These are phyloP conservation scores for Somion occarium DNA, from an alignment of 1,284 basidiomycete species.

Conservation along the genomic window DNA sequence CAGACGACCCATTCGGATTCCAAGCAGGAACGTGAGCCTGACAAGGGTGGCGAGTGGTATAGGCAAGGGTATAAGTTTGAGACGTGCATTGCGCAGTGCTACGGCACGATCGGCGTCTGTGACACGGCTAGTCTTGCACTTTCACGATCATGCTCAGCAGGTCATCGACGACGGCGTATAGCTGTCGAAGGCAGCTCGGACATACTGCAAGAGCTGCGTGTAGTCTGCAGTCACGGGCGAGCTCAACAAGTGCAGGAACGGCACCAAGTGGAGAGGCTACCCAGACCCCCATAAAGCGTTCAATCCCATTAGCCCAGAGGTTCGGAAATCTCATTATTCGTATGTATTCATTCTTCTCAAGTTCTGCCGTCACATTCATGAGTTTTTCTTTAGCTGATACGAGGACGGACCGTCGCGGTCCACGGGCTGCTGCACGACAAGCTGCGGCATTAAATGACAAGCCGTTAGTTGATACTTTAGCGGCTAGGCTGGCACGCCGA, in stretches of 20 bases:
- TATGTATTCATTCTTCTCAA: too few species aligned
- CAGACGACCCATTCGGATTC: conserved; percentile 38
- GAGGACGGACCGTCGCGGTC: too few species aligned
- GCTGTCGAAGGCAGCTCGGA: background rate
- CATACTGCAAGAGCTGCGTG: background rate
- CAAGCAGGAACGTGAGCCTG: conserved; percentile 3
- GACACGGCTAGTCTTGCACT: background rate
- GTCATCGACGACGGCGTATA: background rate
- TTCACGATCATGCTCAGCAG: conserved; percentile 1
- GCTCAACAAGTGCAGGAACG: conserved; percentile 1
- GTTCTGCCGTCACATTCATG: too few species aligned
- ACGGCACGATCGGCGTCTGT: background rate
- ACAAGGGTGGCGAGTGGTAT: conserved; percentile 7
- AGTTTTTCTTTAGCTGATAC: too few species aligned
- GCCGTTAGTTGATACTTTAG: too few species aligned
- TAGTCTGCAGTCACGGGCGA: conserved; percentile 1
- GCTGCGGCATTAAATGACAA: too few species aligned
- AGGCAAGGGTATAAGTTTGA: conserved; percentile 2
- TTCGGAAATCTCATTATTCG: conserved; percentile 11
- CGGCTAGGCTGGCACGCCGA: background rate
- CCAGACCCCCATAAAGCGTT: too few species aligned
- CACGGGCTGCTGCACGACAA: too few species aligned
- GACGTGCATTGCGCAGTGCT: background rate
- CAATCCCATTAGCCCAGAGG: conserved; percentile 10
- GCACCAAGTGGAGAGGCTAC: conserved; percentile 1